Conservation (phyloP, 2,329 filamentous ascomycete genomes). For the Sarocladium oryzae region DNA sequence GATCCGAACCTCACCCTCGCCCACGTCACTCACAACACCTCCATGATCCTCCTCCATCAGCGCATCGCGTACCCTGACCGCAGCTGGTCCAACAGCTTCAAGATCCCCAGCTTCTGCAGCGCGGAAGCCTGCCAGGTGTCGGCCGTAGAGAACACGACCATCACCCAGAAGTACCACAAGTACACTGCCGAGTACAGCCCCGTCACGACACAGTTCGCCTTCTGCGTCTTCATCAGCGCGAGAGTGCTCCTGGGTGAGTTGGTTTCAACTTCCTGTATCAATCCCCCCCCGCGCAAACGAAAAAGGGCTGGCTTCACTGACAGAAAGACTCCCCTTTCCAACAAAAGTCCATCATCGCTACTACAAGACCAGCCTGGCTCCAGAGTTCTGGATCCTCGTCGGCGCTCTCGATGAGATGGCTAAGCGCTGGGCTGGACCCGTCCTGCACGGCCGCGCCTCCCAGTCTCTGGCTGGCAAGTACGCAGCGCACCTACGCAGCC, state of each 20-base stretch:
- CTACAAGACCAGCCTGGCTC: constrained; percentile 15
- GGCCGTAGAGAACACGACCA: constrained; percentile 38
- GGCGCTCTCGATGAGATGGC: constrained; percentile 24
- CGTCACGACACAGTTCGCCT: constrained; percentile 33
- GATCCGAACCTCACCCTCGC: constrained; percentile 44
- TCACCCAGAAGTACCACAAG: constrained; percentile 38
- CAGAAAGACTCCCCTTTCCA: no score
- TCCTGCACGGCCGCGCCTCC: constrained; percentile 1
- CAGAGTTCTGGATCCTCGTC: constrained; percentile 23
- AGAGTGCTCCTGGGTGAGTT: constrained; percentile 29
- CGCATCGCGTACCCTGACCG: constrained; percentile 36
- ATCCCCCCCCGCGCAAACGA: no score
- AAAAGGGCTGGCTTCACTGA: no score
- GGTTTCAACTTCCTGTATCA: no score
- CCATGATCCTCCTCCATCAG: constrained; percentile 43
- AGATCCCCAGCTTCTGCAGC: constrained; percentile 36
- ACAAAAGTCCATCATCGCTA: constrained; percentile 24
- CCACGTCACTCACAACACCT: constrained; percentile 42
- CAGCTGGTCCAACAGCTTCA: constrained; percentile 21
- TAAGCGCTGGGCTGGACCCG: constrained; percentile 19
- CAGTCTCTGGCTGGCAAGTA: constrained; percentile 18
- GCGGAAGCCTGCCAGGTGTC: constrained; percentile 42
- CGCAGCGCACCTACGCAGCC: constrained; percentile 13
- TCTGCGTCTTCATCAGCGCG: constrained; percentile 40
- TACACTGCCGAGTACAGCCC: constrained; percentile 22